Evolutionary conservation across 352 stramenopile genomes (phyloP).

Genomic region (Globisporangium spiculum): DNA sequence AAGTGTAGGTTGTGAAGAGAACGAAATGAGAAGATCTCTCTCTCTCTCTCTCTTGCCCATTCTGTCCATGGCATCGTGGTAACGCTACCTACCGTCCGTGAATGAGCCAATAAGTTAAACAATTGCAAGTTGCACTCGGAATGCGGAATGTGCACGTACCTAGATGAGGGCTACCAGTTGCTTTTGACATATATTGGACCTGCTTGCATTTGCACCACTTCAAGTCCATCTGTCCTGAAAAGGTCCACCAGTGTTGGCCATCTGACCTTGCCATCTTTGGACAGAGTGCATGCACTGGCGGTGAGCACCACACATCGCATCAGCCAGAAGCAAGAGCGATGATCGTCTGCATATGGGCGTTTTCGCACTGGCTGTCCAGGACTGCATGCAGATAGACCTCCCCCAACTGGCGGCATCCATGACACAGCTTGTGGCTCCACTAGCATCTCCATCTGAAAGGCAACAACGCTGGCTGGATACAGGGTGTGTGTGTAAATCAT

Average conservation of each 20-base stretch:
- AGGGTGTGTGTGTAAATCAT: too few species aligned
- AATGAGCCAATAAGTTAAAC: too few species aligned
- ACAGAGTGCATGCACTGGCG: too few species aligned
- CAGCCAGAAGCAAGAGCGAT: neutral
- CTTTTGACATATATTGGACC: too few species aligned
- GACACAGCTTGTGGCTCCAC: neutral
- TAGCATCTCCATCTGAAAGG: neutral
- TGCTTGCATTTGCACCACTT: neutral
- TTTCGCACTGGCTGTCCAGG: neutral
- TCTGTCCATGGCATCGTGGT: neutral
- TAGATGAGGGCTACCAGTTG: too few species aligned
- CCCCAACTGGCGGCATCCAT: neutral
- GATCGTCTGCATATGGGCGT: neutral
- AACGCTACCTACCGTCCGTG: too few species aligned
- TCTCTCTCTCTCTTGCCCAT: neutral
- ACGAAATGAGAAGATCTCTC: neutral
- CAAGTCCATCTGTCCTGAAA: neutral
- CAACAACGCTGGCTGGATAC: neutral
- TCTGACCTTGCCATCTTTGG: neutral
- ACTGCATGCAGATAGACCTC: neutral
- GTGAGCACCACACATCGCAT: neutral
- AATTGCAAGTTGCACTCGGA: neutral
- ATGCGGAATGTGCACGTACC: too few species aligned
- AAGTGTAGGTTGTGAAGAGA: neutral
- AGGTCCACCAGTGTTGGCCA: neutral